Evolutionary conservation across 2,329 filamentous ascomycete genomes (phyloP), one percentile per base, ranked within the genome.

Genomic region (Ophiocordyceps camponoti-floridani): DNA sequence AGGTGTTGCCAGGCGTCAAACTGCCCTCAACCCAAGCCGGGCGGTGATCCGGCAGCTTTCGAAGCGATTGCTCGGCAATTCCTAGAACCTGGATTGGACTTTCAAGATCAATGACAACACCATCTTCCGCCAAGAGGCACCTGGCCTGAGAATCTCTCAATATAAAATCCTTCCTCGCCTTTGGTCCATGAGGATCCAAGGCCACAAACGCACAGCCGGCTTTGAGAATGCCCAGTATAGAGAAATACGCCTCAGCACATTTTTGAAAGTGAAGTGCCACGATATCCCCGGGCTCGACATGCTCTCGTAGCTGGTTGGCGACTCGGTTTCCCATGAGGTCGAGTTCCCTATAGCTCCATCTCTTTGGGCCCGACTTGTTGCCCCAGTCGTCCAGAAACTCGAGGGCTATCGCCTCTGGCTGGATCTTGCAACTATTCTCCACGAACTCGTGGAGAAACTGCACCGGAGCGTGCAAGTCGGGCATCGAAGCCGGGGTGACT

Each of bases 191-290:
- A 0, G 83, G 79, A 54, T 94, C 86, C 10, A 94, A 69, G 0
- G 86, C 84, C 14, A 94, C 69, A 58, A 88, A 93, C 1, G 81
- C 75, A 55, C 82, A 88, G 0, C 86, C 86, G 6, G 82, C 76
- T 57, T 94, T 94, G 30, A 93, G 63, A 45, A 91, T 79, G 1
- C 85, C 86, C 2, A 93, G 64, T 37, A 93, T 87, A 0, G 81
- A 73, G 53, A 91, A 84, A 35, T 84, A 88, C 0, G 85, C 86
- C 55, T 89, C 82, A 0, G 86, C 79, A 48, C 81, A 88, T 56
- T 94, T 94, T 46, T 86, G 77, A 53, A 93, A 93, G 55, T 82
- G 86, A 9, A 89, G 70, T 0, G 77, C 84, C 19, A 94, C 67
- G 4, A 88, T 75, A 26, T 55, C 58, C 64, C 83, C 80, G 0